A percentile compares a stretch with the other conserved stretches of the same genome.
Conservation (phyloP, 805 yeast species). For the Cyberlindnera subsufficiens region DNA sequence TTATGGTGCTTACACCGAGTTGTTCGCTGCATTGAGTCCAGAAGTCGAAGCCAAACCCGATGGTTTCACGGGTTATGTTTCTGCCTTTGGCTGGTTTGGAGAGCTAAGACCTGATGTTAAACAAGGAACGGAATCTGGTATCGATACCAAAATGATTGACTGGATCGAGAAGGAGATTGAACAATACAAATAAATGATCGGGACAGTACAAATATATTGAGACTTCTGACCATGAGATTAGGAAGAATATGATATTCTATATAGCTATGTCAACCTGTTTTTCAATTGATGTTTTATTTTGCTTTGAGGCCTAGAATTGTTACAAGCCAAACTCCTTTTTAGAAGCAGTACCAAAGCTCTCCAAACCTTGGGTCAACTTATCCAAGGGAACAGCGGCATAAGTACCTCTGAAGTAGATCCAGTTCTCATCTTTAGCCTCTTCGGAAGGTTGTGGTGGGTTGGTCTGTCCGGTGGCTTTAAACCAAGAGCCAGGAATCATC, state of each 20-base stretch:
- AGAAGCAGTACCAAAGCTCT: slow-evolving; percentile 63
- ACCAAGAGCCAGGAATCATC: slow-evolving; percentile 84
- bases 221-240: too few relatives aligned
- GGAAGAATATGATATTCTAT: too few relatives aligned
- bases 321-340: slow-evolving; percentile 40
- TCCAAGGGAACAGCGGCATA: slow-evolving; percentile 81
- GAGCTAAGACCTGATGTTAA: slow-evolving; percentile 30
- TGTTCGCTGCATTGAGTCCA: slow-evolving; percentile 38
- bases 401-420: slow-evolving; percentile 79
- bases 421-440: slow-evolving; percentile 33
- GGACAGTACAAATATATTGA: too few relatives aligned
- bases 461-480: slow-evolving; percentile 51
- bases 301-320: not conserved
- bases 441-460: slow-evolving; percentile 46
- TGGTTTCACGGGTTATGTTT: slow-evolving; percentile 27
- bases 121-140: slow-evolving; percentile 26
- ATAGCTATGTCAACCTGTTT: too few relatives aligned
- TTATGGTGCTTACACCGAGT: slow-evolving; percentile 40
- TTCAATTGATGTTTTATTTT: too few relatives aligned
- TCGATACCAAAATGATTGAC: slow-evolving; percentile 29
- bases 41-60: slow-evolving; percentile 26
- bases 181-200: slow-evolving; percentile 4
- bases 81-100: slow-evolving; percentile 39
- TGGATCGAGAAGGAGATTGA: slow-evolving; percentile 26
- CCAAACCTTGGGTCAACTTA: slow-evolving; percentile 51